Evolutionary conservation across 139 green algal species (phyloP), one percentile per base, ranked within the genome.

Genomic region (Chlorella sp.): DNA sequence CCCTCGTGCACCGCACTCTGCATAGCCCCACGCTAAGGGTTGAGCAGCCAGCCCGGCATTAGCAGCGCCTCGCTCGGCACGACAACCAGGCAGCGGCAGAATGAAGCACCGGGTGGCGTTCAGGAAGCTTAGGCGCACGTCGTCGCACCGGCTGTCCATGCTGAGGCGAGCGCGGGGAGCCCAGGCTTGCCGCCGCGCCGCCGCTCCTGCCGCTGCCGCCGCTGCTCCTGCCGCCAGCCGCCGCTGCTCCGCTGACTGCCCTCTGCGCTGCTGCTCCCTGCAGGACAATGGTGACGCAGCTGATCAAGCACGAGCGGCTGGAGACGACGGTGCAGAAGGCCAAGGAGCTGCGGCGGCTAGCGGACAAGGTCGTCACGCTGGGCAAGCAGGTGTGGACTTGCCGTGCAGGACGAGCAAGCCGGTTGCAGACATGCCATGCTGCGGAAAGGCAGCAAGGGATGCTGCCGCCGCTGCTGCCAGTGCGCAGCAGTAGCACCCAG

Each of bases 231-330:
- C 54, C 40, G 19, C 62, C 72, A n/a, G 5, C 56, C 2, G 65
- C 73, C 9, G 46, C 14, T 80, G 46, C 73, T 11, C 7, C 43
- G 32, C 73, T 44, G 1, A n/a, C 22, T 2, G 3, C 26, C 54
- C 41, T 40, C 51, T 78, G 17, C n/a, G 11, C 36, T 76, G 62
- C 56, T 24, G 30, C 40, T 56, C 38, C 40, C 36, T 79, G 64
- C 90, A 97, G 96, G 88, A 99, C 95, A 0, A 97, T 99, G 94
- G 96, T 98, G 36, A 95, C 95, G 1, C 97, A 99, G 89, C 88
- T 99, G 68, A 89, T 99, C 2, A 68, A 95, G 73, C 95, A 99
- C 82, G 96, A 98, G 88, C 87, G 96, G 13, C 98, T 99, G 60
- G 88, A 98, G 56, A 99, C 96, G 2, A 99, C 96, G 0, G 72